These are phyloP conservation scores for Lepidopterella palustris DNA, from an alignment of 495 filamentous ascomycete genomes.

Conservation along the genomic window DNA sequence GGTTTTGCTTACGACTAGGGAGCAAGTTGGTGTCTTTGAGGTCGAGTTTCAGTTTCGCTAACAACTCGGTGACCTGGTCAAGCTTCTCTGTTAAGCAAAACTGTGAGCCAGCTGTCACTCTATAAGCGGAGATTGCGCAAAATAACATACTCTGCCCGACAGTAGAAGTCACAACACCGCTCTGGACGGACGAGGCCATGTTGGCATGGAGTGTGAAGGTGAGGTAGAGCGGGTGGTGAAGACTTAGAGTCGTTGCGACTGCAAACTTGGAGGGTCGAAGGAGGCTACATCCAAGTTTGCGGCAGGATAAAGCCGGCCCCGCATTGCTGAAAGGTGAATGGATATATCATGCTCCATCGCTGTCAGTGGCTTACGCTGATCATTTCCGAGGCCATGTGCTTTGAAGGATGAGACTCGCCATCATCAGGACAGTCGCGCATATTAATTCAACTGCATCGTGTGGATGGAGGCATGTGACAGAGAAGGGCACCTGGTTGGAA, in stretches of 20 bases:
- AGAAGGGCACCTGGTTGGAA: neutral
- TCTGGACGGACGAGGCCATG: neutral
- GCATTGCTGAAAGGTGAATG: neutral
- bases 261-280: neutral
- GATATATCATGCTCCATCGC: neutral
- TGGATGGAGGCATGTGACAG: neutral
- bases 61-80: conserved; percentile 18
- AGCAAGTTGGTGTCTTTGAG: conserved; percentile 21
- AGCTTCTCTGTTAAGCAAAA: conserved; percentile 15
- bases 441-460: neutral
- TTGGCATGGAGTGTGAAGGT: neutral
- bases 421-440: neutral
- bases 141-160: neutral
- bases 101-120: conserved; percentile 13
- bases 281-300: neutral
- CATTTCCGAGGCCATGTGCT: neutral
- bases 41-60: conserved; percentile 16
- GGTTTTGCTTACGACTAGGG: conserved; percentile 13
- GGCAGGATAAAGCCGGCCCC: neutral
- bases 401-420: neutral
- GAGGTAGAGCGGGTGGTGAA: neutral
- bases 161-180: neutral
- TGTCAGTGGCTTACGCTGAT: neutral
- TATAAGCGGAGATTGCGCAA: neutral
- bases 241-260: neutral